Conservation (phyloP, 1,139 yeast species). For the Nadsonia starkeyi-henricii region DNA sequence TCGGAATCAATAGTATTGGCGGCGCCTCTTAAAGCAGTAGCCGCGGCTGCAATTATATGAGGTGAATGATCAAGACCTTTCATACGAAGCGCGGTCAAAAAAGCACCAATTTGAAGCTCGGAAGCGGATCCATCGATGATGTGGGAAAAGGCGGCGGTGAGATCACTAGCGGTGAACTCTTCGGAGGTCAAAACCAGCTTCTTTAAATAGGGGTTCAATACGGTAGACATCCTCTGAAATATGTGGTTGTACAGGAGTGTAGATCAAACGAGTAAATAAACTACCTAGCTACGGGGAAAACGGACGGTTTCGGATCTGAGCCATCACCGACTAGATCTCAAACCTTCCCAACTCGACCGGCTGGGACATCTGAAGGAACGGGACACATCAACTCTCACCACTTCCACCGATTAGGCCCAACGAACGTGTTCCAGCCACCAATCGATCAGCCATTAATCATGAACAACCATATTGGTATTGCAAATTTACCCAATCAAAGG, state of each 20-base stretch:
- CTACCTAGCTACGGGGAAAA: no score
- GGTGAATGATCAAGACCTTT: constrained; percentile 74
- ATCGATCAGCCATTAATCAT: constrained; percentile 2
- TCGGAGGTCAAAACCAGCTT: constrained; percentile 46
- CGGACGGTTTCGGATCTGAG: no score
- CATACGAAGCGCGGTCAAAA: constrained; percentile 60
- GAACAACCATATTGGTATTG: constrained; percentile 47
- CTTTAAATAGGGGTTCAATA: constrained; percentile 48
- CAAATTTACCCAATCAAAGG: constrained; percentile 89
- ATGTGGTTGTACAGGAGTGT: no score
- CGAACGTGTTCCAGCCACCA: no score
- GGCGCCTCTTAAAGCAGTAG: constrained; percentile 26
- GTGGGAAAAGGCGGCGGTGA: constrained; percentile 43
- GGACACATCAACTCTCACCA: no score
- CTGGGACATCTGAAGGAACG: no score
- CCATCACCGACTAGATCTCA: no score
- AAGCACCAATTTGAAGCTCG: constrained; percentile 65
- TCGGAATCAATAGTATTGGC: constrained; percentile 40
- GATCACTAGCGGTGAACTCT: constrained; percentile 44
- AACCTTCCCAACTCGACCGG: no score
- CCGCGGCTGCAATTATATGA: constrained; percentile 68
- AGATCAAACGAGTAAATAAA: no score
- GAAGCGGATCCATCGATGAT: constrained; percentile 46
- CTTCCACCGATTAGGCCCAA: no score
- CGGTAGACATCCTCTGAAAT: background rate